Conservation (phyloP, 2,329 filamentous ascomycete genomes). For the Ophiostoma tasmaniense region DNA sequence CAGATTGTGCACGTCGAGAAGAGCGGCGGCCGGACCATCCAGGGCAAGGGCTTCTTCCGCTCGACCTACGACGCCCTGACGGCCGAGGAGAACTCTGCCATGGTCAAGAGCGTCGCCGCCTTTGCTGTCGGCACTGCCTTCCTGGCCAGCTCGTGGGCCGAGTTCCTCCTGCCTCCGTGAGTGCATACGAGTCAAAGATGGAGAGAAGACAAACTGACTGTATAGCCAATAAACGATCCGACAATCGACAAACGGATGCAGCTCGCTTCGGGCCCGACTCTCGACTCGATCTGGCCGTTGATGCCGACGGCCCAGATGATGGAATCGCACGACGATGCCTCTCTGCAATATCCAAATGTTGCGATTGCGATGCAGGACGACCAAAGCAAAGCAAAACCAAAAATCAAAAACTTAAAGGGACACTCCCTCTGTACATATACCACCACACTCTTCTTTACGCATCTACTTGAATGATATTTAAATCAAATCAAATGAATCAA, state of each 20-base stretch:
- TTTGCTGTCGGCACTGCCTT: constrained; percentile 53
- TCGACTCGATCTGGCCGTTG: not conserved
- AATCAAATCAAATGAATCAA: not conserved
- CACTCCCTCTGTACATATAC: constrained; percentile 8
- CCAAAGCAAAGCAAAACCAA: not conserved
- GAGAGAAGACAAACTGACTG: not conserved
- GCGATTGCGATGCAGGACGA: not conserved
- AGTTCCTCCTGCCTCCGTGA: constrained; percentile 47
- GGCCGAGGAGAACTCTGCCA: constrained; percentile 53
- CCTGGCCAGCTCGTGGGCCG: constrained; percentile 50
- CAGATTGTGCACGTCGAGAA: constrained; percentile 45
- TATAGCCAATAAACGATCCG: not conserved
- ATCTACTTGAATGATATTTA: not conserved
- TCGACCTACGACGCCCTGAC: constrained; percentile 50
- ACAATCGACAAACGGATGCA: not conserved
- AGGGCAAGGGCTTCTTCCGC: constrained; percentile 43
- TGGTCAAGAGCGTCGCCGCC: constrained; percentile 52
- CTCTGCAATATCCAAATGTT: not conserved
- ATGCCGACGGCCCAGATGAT: not conserved
- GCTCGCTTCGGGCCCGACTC: not conserved
- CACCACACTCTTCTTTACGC: not conserved
- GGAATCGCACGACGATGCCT: not conserved
- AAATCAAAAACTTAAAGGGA: not conserved
- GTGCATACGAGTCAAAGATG: not conserved
- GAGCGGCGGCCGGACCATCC: constrained; percentile 33